phyloP scores from a whole-genome alignment of 2,329 filamentous ascomycete species.

The Tolypocladium pustulatum region DNA sequence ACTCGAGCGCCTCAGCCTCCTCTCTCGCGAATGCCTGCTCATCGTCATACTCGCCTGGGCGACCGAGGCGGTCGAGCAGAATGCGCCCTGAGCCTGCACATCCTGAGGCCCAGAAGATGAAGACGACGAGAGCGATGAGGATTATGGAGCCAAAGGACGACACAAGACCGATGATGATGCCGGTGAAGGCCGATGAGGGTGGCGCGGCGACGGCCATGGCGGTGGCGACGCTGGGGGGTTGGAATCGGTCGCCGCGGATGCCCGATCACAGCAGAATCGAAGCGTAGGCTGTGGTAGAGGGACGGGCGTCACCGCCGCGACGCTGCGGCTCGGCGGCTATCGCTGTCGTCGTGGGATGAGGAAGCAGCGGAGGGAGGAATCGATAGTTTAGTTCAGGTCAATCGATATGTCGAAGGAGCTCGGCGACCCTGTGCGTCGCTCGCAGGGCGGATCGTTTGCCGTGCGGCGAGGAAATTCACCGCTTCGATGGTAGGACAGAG shows the following conservation, averaged over 20 bases:
- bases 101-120: constrained; percentile 73
- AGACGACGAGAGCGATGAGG: constrained; percentile 74
- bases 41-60: constrained; percentile 94
- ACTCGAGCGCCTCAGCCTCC: constrained; percentile 88
- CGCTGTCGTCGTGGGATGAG: constrained; percentile 3
- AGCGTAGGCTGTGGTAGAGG: not conserved
- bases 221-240: constrained; percentile 5
- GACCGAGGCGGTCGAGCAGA: constrained; percentile 81
- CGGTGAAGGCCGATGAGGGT: constrained; percentile 45
- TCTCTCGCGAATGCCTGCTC: constrained; percentile 90
- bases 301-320: constrained; percentile 6
- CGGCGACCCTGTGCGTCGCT: not conserved
- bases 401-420: not conserved
- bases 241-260: not conserved
- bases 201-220: constrained; percentile 19
- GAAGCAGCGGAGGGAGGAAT: not conserved
- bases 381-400: not conserved
- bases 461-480: not conserved
- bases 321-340: constrained; percentile 2
- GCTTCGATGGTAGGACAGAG: not conserved
- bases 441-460: not conserved
- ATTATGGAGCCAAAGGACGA: constrained; percentile 89
- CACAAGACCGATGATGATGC: constrained; percentile 88
- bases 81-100: constrained; percentile 74
- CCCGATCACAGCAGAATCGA: not conserved